Conservation (phyloP, 148 eudicot species). For the Chenopodium album region DNA sequence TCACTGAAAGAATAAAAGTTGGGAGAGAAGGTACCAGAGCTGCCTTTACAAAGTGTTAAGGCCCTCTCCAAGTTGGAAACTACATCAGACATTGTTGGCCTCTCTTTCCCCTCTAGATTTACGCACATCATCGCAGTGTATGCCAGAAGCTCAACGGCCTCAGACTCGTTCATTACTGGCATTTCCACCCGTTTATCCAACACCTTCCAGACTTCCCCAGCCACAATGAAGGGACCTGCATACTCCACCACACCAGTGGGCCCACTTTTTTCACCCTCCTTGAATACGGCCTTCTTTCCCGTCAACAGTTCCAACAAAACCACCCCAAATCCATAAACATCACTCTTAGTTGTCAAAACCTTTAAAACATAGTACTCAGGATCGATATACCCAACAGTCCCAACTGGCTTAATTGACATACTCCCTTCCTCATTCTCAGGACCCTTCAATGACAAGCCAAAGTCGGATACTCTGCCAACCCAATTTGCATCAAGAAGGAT, state of each 20-base stretch:
- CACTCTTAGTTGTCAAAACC: conserved; percentile 56
- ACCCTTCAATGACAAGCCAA: conserved; percentile 48
- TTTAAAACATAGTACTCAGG: conserved; percentile 55
- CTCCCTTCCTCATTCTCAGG: conserved; percentile 39
- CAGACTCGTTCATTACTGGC: conserved; percentile 45
- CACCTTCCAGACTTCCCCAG: conserved; percentile 50
- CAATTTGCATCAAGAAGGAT: conserved; percentile 56
- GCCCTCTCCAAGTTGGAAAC: conserved; percentile 63
- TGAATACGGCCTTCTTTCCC: conserved; percentile 57
- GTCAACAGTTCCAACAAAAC: conserved; percentile 59
- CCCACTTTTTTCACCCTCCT: conserved; percentile 31
- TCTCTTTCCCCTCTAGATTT: conserved; percentile 51
- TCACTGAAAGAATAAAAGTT: conserved; percentile 29
- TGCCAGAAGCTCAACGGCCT: conserved; percentile 61
- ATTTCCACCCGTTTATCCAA: conserved; percentile 50
- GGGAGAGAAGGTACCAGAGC: conserved; percentile 40
- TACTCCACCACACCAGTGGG: conserved; percentile 54
- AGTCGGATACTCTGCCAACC: conserved; percentile 60
- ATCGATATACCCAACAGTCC: conserved; percentile 67
- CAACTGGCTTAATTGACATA: conserved; percentile 39
- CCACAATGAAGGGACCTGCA: conserved; percentile 42
- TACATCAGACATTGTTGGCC: conserved; percentile 56
- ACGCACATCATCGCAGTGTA: conserved; percentile 58
- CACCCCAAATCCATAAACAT: conserved; percentile 65
- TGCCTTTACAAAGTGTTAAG: conserved; percentile 43